Base-by-base conservation (phyloP, 208 protist genomes). In the Acanthamoeba lenticulata region DNA sequence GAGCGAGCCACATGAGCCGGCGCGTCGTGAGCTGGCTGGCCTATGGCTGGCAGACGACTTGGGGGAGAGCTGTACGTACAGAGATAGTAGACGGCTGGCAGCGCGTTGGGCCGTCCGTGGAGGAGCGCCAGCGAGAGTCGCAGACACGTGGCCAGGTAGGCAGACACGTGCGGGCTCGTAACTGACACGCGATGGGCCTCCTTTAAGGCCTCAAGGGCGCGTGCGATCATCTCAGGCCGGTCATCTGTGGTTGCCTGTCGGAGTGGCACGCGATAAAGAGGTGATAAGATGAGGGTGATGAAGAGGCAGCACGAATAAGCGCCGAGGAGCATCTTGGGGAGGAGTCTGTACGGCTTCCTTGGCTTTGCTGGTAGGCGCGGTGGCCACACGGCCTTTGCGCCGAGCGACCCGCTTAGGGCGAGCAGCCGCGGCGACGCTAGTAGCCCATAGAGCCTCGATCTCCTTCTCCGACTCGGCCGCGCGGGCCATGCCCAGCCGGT, bases 391-490 rank as follows among this genome's bases (percentile, higher is more conserved):
- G 11, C 72, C 72, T 38, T 83, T 83, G 27, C 72, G 13, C 11
- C 72, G 72, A 13, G 72, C 72, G n/a, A 83, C 72, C 24, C 72
- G 72, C 34, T 83, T 83, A n/a, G 72, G 72, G 72, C 72, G 72
- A 0, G 34, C 27, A n/a, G n/a, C n/a, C 5, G 72, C 72, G 29
- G 40, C 36, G 72, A 49, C 13, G 38, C 72, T 38, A 32, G 49
- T 83, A 13, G 72, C 21, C 72, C 72, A 83, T 38, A 83, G 42
- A 19, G 72, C 13, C 1, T 83, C 42, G 72, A 83, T 83, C 72
- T 83, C 72, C 72, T 83, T 83, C 72, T 83, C 72, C 72, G 72
- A 83, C 4, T 83, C 72, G 34, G 72, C 72, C 42, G 49, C 72
- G 24, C 40, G 49, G 38, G 72, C 72, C 19, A 83, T 1, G 13